Evolutionary conservation across 140 eudicot genomes (phyloP), one percentile per base, ranked within the genome.

Genomic region (Senecio squalidus): DNA sequence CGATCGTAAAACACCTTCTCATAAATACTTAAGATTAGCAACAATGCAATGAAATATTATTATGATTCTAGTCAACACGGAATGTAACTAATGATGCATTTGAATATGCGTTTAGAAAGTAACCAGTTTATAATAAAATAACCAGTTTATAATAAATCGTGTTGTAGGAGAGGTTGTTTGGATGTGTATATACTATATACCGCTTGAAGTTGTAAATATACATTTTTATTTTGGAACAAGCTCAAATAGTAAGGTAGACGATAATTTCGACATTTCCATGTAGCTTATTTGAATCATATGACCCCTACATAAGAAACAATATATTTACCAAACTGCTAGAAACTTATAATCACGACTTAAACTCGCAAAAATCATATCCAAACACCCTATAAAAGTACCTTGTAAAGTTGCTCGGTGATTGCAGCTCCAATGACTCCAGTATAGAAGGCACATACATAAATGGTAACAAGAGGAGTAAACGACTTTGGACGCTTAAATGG

Each of bases 351-450:
- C 22, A 58, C 17, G 8, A 26, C 38, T 6, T 20, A 3, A 29
- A 62, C 33, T 41, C 22, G 24, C 43, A 46, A 11, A 6, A 16
- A 10, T 7, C 46, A 16, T 15, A 24, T 21, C 25, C 20, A 55
- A 56, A 52, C 71, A 65, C 5, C 41, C 50, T 4, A 13, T 23
- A 38, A 64, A 7, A 38, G 11, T 78, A 84, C 95, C 97, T 82
- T 89, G 89, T 85, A 59, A 41, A 69, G 93, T 71, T 89, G 97
- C 71, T 85, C 97, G 6, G 93, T 85, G 66, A 89, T 73, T 22
- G 97, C 97, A 0, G 97, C 83, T 14, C 97, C 93, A 64, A 90
- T 55, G 46, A 89, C 95, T 21, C 97, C 97, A 8, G 94, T 83
- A 60, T 90, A 85, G 47, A 85, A 90, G 30, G 95, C 94, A 57